phyloP scores from a whole-genome alignment of 345 rosid genomes.

The Syzygium grande region DNA sequence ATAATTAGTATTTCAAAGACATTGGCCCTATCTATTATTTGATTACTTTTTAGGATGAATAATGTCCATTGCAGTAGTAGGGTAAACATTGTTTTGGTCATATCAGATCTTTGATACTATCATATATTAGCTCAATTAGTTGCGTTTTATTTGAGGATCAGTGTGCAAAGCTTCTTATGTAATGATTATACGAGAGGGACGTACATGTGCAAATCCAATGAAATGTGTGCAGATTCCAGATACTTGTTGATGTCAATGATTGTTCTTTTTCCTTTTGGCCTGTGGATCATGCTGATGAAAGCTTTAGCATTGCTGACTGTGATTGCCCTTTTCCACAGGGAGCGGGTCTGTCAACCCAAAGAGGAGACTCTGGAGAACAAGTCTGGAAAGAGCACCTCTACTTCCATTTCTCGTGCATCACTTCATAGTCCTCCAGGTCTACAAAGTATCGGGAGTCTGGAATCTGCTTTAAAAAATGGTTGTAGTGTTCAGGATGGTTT shows the following conservation, averaged over 20 bases:
- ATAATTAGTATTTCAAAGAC: not conserved
- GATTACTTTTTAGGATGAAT: not conserved
- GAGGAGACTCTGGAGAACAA: conserved; percentile 35
- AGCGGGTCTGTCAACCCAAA: conserved; percentile 47
- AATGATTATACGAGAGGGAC: not conserved
- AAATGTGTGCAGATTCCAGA: not conserved
- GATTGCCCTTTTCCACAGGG: conserved; percentile 28
- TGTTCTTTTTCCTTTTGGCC: not conserved
- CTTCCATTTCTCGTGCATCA: conserved; percentile 35
- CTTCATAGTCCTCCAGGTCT: conserved; percentile 32
- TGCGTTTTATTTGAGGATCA: not conserved
- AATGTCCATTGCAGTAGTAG: not conserved
- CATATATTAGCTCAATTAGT: not conserved
- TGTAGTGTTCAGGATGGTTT: conserved; percentile 23
- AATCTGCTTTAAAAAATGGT: conserved; percentile 27
- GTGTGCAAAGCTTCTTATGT: not conserved
- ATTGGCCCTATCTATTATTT: not conserved
- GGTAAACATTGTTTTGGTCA: not conserved
- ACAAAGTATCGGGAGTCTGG: conserved; percentile 12
- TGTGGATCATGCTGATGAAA: not conserved
- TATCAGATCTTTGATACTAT: not conserved
- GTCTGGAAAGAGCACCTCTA: conserved; percentile 15
- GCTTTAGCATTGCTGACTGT: not conserved
- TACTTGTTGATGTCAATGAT: not conserved
- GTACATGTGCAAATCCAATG: not conserved